A percentile compares a stretch with the other conserved stretches of the same genome.
phyloP scores from a whole-genome alignment of 345 rosid genomes.

The Populus nigra region DNA sequence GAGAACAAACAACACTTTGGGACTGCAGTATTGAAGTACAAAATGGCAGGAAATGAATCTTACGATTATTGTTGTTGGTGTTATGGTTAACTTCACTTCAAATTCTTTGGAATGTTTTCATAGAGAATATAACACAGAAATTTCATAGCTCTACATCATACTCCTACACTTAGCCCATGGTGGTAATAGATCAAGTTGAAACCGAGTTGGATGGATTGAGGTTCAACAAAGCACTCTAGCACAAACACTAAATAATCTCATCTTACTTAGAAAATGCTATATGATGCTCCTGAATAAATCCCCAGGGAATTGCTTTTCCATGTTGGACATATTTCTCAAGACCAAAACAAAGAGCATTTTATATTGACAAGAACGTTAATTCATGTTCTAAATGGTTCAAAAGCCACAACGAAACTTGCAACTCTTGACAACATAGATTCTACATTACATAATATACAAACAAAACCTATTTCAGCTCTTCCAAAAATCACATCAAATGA shows the following conservation, averaged over 20 bases:
- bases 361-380: not conserved
- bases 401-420: not conserved
- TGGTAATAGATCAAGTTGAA: not conserved
- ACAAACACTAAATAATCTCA: not conserved
- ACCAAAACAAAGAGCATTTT: not conserved
- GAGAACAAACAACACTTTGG: too few species aligned
- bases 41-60: too few species aligned
- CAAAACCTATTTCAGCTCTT: not conserved
- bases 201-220: not conserved
- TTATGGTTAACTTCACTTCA: too few species aligned
- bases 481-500: conserved; percentile 3
- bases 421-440: not conserved
- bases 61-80: too few species aligned
- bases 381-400: not conserved
- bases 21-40: too few species aligned
- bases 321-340: not conserved
- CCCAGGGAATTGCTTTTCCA: not conserved
- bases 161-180: not conserved
- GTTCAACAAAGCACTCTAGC: not conserved
- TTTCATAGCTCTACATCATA: not conserved
- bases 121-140: too few species aligned
- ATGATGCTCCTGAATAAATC: not conserved
- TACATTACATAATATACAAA: not conserved
- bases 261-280: not conserved
- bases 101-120: too few species aligned